These are phyloP conservation scores for Acacia pycnantha DNA, from an alignment of 331 rosid genomes.

Conservation along the genomic window DNA sequence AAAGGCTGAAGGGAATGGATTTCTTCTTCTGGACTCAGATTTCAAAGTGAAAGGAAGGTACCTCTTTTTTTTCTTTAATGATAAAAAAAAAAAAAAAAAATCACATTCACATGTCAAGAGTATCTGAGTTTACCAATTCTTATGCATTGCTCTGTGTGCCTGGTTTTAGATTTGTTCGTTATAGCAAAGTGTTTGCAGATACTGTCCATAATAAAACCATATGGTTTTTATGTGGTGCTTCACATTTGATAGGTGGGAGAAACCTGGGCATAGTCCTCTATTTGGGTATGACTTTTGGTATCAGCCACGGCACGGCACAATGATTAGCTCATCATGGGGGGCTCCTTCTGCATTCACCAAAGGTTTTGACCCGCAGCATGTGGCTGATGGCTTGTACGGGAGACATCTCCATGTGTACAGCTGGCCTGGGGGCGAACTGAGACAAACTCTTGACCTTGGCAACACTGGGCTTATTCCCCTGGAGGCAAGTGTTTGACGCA, in stretches of 20 bases:
- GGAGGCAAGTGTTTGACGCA: conserved; percentile 52
- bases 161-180: background rate
- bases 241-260: conserved; percentile 75
- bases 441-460: conserved; percentile 92
- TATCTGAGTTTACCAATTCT: background rate
- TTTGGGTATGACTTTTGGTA: conserved; percentile 97
- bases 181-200: background rate
- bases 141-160: background rate
- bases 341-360: conserved; percentile 84
- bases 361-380: conserved; percentile 80
- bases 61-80: too few species aligned
- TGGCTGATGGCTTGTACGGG: conserved; percentile 78
- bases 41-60: conserved; percentile 97
- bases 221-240: conserved; percentile 9
- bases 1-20: conserved; percentile 83
- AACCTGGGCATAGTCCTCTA: conserved; percentile 85
- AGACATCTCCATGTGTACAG: conserved; percentile 82
- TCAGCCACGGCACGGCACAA: conserved; percentile 84
- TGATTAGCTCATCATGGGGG: conserved; percentile 98
- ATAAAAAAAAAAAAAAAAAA: background rate
- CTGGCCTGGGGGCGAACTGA: conserved; percentile 96
- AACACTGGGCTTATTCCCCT: conserved; percentile 77
- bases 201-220: conserved; percentile 1
- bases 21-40: conserved; percentile 93
- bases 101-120: background rate